Evolutionary conservation across 1,284 basidiomycete genomes (phyloP), one percentile per base, ranked within the genome.

Genomic region (Rhodotorula sp.): DNA sequence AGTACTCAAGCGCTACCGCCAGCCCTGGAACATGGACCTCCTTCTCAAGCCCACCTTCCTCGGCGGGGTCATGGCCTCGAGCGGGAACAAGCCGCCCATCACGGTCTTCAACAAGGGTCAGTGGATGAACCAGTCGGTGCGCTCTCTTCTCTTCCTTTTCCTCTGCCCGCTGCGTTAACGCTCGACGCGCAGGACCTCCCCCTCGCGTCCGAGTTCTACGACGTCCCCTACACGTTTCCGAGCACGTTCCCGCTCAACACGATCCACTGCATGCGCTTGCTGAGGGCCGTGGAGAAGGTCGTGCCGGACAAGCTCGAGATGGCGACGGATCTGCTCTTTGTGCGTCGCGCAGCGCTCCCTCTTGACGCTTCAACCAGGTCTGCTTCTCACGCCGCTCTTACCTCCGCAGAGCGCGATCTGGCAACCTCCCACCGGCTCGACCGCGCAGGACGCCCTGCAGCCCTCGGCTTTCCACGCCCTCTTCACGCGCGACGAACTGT

Each of bases 201-300:
- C 0, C 65, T 67, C 34, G 36, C 53, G 4, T 19, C 25, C 27
- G 29, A 39, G 19, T 64, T 58, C 41, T 37, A 29, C 51, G 37
- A 44, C 17, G 19, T 69, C 29, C 59, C 39, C 5, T 65, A 70
- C 64, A 60, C 39, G 32, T 69, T 67, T 41, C 75, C 75, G 21
- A 32, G 37, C 15, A 17, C 6, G 22, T 76, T 76, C 61, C 75
- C 75, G 32, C 34, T 76, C 66, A 71, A 67, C 61, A 74, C 75
- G 19, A 70, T 76, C 29, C 56, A 70, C 32, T 29, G 36, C 39
- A 66, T 67, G 57, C 63, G 75, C 34, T 57, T 67, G 25, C 51
- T 76, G 8, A 59, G 75, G 1, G 63, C 71, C 17, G 34, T 76
- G 8, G 61, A 69, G 60, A 44, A 71, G 21, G 21, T 41, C 17